These are phyloP conservation scores for Lolium multiflorum DNA, from an alignment of 176 grass and related monocot genomes.

Conservation along the genomic window DNA sequence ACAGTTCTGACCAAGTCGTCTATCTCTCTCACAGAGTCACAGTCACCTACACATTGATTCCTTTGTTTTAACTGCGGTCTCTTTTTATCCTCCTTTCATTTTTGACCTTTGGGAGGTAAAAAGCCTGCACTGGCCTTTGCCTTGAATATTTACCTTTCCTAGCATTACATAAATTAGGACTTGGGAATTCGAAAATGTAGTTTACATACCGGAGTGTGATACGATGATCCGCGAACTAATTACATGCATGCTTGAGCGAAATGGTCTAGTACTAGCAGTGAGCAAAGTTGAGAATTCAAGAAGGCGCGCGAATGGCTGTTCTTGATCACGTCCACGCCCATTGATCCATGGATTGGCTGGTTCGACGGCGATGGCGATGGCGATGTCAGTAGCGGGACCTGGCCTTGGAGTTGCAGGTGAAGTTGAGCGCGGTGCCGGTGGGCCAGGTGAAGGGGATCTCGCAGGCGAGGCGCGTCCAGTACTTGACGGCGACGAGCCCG, in stretches of 20 bases:
- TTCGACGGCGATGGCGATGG: background rate
- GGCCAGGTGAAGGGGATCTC: conserved; percentile 58
- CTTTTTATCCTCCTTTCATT: conserved; percentile 28
- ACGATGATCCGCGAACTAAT: background rate
- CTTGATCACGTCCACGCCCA: conserved; percentile 1
- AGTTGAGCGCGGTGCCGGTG: conserved; percentile 43
- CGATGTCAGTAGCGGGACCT: conserved; percentile 41
- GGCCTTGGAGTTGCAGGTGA: conserved; percentile 57
- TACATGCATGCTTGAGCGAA: conserved; percentile 23
- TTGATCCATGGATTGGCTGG: conserved; percentile 19
- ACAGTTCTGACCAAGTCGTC: background rate
- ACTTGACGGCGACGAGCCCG: conserved; percentile 36
- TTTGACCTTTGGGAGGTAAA: background rate
- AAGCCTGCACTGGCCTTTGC: background rate
- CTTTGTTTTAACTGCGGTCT: conserved; percentile 28
- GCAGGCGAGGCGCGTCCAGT: conserved; percentile 62
- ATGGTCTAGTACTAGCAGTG: background rate
- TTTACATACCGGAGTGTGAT: background rate
- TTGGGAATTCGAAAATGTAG: background rate
- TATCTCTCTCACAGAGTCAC: background rate
- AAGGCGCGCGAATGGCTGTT: background rate
- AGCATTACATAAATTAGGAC: background rate
- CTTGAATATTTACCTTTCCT: background rate
- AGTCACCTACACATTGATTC: conserved; percentile 8
- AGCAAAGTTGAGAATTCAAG: background rate